Evolutionary conservation across 495 filamentous ascomycete species (phyloP).

Genomic region (Aspergillus leporis): DNA sequence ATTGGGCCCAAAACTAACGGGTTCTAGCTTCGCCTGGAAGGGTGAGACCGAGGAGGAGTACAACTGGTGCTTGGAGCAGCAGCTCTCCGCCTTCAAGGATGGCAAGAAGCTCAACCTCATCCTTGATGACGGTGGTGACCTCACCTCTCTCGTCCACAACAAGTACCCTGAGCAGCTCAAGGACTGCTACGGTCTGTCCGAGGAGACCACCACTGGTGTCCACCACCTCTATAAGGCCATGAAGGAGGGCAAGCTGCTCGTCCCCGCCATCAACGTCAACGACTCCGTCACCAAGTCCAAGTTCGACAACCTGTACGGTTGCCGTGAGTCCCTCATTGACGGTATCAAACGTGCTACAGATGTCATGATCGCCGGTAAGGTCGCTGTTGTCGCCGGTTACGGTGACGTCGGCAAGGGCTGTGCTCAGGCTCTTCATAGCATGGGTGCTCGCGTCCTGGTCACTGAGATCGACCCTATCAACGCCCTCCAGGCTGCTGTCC

Average conservation of each 20-base stretch:
- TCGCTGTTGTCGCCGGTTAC: conserved; percentile 94
- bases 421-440: conserved; percentile 88
- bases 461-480: conserved; percentile 99
- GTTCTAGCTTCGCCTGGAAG: conserved; percentile 89
- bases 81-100: conserved; percentile 94
- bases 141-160: conserved; percentile 92
- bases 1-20: background rate
- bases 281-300: conserved; percentile 99
- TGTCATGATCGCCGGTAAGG: conserved; percentile 99
- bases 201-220: conserved; percentile 99
- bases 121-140: conserved; percentile 97
- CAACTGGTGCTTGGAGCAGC: conserved; percentile 99
- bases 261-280: conserved; percentile 99
- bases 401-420: conserved; percentile 99
- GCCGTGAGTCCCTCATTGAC: conserved; percentile 97
- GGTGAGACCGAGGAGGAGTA: conserved; percentile 99
- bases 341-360: conserved; percentile 99
- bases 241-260: conserved; percentile 86
- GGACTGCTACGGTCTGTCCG: conserved; percentile 96
- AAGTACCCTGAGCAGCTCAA: conserved; percentile 98
- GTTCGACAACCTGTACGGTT: conserved; percentile 99
- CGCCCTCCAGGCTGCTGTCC: conserved; percentile 96
- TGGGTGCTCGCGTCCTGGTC: conserved; percentile 95
- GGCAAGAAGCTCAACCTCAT: conserved; percentile 96
- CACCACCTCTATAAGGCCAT: conserved; percentile 99